Evolutionary conservation across 139 green algal genomes (phyloP).

Genomic region (Micractinium conductrix): DNA sequence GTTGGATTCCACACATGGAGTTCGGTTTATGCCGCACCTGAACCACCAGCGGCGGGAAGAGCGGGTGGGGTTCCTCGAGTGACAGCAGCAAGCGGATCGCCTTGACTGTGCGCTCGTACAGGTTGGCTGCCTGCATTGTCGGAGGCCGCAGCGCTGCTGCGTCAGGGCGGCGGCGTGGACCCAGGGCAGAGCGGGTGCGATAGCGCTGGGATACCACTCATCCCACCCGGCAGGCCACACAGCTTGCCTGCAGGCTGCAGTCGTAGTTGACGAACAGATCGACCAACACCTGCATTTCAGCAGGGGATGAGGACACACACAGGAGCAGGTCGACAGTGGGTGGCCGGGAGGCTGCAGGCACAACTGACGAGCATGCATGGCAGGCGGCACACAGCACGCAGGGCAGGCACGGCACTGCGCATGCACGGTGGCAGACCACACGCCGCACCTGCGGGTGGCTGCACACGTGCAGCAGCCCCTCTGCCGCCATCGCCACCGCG

Average conservation of each 20-base stretch:
- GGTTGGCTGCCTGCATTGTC: conserved; percentile 71
- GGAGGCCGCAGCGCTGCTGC: too few species aligned
- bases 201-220: too few species aligned
- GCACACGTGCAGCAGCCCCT: conserved; percentile 31
- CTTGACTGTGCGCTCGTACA: conserved; percentile 90
- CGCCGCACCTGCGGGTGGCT: conserved; percentile 23
- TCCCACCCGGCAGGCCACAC: too few species aligned
- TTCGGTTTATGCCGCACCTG: too few species aligned
- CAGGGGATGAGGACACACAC: not conserved
- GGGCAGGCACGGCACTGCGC: too few species aligned
- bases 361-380: not conserved
- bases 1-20: too few species aligned
- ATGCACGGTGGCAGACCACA: not conserved
- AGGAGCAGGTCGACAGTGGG: too few species aligned
- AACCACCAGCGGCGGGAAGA: not conserved
- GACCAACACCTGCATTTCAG: conserved; percentile 18
- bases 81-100: conserved; percentile 72
- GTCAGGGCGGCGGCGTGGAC: too few species aligned
- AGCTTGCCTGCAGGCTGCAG: conserved; percentile 90
- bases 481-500: conserved; percentile 13
- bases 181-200: too few species aligned
- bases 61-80: not conserved
- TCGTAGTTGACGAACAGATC: conserved; percentile 94
- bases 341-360: too few species aligned
- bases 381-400: not conserved